Evolutionary conservation across 257 asterid genomes (phyloP).

Genomic region (Henckelia pumila): DNA sequence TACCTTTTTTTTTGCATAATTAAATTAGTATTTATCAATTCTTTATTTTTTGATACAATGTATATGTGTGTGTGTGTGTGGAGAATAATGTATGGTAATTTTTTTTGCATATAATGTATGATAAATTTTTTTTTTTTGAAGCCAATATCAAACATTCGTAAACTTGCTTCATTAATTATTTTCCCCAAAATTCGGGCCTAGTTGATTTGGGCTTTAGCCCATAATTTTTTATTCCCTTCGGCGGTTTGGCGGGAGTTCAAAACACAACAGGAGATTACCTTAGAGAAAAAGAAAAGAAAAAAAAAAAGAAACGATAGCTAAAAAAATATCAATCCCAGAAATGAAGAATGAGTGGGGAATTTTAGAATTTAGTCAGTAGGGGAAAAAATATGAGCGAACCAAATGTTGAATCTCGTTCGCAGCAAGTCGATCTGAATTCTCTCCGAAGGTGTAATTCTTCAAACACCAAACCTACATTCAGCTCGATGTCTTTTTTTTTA

Average conservation of each 20-base stretch:
- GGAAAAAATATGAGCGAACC: constrained; percentile 21
- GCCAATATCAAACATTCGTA: too few species aligned
- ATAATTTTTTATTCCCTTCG: not conserved
- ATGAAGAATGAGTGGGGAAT: not conserved
- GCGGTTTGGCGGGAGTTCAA: constrained; percentile 29
- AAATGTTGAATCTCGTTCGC: constrained; percentile 22
- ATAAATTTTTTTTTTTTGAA: too few species aligned
- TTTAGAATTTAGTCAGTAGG: not conserved
- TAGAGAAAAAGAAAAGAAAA: too few species aligned
- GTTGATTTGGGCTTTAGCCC: too few species aligned
- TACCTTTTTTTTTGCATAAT: too few species aligned
- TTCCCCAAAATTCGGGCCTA: not conserved
- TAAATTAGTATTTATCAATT: too few species aligned
- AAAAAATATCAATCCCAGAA: not conserved
- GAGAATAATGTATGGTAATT: too few species aligned
- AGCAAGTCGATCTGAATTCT: constrained; percentile 22
- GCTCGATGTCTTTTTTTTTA: not conserved
- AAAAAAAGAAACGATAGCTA: not conserved
- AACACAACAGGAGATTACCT: not conserved
- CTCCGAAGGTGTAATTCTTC: constrained; percentile 31
- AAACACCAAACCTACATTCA: not conserved
- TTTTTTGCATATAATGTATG: too few species aligned
- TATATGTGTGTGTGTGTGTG: too few species aligned
- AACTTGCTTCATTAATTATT: too few species aligned
- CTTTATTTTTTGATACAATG: too few species aligned